These are phyloP conservation scores for Quambalaria eucalypti DNA, from an alignment of 1,284 basidiomycete species.

Conservation along the genomic window DNA sequence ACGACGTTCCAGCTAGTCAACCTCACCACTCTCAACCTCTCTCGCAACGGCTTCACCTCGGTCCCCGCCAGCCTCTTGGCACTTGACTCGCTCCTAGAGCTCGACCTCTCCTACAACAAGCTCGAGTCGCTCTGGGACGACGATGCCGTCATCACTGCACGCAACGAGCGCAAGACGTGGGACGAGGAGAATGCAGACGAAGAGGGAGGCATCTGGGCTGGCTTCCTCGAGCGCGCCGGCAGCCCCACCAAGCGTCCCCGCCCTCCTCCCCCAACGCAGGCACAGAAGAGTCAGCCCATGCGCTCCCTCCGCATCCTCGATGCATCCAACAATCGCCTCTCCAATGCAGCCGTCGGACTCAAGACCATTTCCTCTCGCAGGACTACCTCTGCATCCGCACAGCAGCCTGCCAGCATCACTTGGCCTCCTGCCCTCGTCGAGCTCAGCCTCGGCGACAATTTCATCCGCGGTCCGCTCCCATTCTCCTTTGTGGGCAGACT, in stretches of 20 bases:
- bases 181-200: constrained; percentile 18
- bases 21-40: constrained; percentile 29
- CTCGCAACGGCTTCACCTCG: constrained; percentile 24
- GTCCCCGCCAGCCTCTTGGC: constrained; percentile 26
- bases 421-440: constrained; percentile 18
- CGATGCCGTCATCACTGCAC: constrained; percentile 8
- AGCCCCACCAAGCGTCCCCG: constrained; percentile 12
- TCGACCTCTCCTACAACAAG: constrained; percentile 37
- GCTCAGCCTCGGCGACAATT: constrained; percentile 30
- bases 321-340: constrained; percentile 29
- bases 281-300: constrained; percentile 8
- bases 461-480: constrained; percentile 28
- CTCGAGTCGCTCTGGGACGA: constrained; percentile 29
- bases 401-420: neutral
- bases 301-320: constrained; percentile 21
- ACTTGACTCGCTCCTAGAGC: constrained; percentile 26
- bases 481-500: constrained; percentile 10
- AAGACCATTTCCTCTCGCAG: constrained; percentile 13
- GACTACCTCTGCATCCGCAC: neutral
- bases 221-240: constrained; percentile 7
- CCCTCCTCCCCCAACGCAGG: neutral
- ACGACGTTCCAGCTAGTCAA: constrained; percentile 20
- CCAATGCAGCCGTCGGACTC: constrained; percentile 19
- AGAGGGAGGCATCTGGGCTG: constrained; percentile 28
- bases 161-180: constrained; percentile 16